Evolutionary conservation across 2,329 filamentous ascomycete genomes (phyloP), one percentile per base, ranked within the genome.

Genomic region (Mycosphaerella arachidis): DNA sequence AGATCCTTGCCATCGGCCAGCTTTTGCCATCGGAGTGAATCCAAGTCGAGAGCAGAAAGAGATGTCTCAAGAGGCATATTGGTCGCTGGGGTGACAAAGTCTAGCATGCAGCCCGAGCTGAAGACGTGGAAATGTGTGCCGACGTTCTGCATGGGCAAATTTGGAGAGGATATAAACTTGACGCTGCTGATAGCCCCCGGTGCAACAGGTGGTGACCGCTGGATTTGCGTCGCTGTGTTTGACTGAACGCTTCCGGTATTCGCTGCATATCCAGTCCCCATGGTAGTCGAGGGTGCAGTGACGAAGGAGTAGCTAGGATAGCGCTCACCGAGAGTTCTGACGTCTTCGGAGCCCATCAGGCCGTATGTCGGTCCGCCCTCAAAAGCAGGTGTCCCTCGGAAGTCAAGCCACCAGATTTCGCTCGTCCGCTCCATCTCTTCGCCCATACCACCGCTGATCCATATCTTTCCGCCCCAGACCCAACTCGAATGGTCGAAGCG

Each of bases 361-460:
- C 71, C 70, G 46, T 71, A 73, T 1, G 61, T 63, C 12, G 68
- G 69, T 3, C 71, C 68, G n/a, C 68, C 70, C 57, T 75, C 73
- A 67, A 96, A 92, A 51, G 92, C 90, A 1, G 92, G 92, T 61
- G 85, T 92, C 35, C 91, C 92, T 73, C 96, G 93, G 53, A 99
- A 83, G 76, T 99, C 94, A 48, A 99, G 81, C 92, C 94, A 99
- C 90, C 92, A 97, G 48, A 99, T 84, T 74, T 99, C 94, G 61
- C 91, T 93, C 63, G 90, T 91, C 70, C 96, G 93, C 77, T 97
- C 92, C 91, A 97, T 96, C 67, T 97, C 92, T 68, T 94, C 90
- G 63, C 91, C 94, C 53, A 99, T 82, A 1, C 94, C 94, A 43
- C 94, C 94, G 74, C 96, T 97, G 6, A 97, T 92, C 93, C 93